Percentiles rank a stretch among this genome's conserved stretches.
Conservation (phyloP, 192 early-diverging fungal genomes). For the Podila verticillata region DNA sequence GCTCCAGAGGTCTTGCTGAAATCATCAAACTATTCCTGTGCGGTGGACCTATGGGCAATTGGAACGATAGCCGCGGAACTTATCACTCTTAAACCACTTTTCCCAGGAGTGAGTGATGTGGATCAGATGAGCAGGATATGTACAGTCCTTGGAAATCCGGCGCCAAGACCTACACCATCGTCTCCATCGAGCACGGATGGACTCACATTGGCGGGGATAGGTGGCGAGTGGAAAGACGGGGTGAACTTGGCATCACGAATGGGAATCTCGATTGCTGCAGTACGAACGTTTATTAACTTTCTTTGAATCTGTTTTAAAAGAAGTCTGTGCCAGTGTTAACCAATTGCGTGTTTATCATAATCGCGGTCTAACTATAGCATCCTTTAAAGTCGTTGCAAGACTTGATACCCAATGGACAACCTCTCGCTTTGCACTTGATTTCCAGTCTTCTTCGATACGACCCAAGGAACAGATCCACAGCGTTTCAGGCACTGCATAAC, state of each 20-base stretch:
- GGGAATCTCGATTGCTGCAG: constrained; percentile 71
- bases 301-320: neutral
- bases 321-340: neutral
- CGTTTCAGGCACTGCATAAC: constrained; percentile 73
- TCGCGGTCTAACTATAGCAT: constrained; percentile 36
- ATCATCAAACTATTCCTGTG: constrained; percentile 83
- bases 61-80: constrained; percentile 94
- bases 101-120: constrained; percentile 93
- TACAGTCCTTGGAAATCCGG: constrained; percentile 81
- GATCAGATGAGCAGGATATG: constrained; percentile 93
- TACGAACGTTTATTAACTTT: constrained; percentile 22
- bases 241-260: constrained; percentile 71
- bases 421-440: constrained; percentile 68
- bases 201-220: neutral
- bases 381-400: constrained; percentile 60
- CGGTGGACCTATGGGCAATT: constrained; percentile 97
- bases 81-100: constrained; percentile 86
- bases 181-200: neutral
- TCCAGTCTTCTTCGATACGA: constrained; percentile 82
- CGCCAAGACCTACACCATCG: neutral
- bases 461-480: constrained; percentile 78
- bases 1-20: constrained; percentile 94
- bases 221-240: constrained; percentile 81
- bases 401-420: constrained; percentile 68
- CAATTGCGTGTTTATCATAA: neutral